Evolutionary conservation across 495 filamentous ascomycete species (phyloP).

Genomic region (Jackrogersella minutella): DNA sequence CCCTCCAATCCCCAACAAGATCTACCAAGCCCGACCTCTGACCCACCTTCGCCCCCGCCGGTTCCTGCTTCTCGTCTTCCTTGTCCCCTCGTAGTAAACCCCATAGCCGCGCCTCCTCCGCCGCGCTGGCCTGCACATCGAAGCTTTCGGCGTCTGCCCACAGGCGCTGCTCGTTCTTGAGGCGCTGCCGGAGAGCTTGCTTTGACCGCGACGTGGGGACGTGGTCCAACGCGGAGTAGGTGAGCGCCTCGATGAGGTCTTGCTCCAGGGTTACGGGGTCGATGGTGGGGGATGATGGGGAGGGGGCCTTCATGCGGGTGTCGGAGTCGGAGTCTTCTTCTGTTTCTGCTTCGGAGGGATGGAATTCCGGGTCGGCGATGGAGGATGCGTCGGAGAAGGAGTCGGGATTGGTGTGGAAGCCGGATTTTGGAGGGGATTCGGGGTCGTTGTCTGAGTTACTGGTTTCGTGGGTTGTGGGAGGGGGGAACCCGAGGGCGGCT

Average conservation of each 20-base stretch:
- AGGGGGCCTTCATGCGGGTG: no score
- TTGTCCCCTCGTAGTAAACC: conserved; percentile 48
- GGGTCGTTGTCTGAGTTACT: conserved; percentile 12
- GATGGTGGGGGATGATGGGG: conserved; percentile 9
- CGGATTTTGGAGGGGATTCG: neutral
- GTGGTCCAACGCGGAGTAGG: conserved; percentile 39
- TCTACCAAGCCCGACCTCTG: conserved; percentile 3
- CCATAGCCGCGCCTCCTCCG: conserved; percentile 68
- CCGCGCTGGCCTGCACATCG: conserved; percentile 59
- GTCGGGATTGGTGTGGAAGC: neutral
- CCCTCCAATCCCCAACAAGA: conserved; percentile 18
- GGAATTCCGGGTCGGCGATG: conserved; percentile 2
- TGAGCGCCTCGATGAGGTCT: conserved; percentile 42
- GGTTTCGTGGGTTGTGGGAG: neutral
- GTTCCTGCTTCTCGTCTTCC: neutral
- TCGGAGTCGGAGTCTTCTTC: neutral
- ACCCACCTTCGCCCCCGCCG: conserved; percentile 4
- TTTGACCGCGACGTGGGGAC: conserved; percentile 19
- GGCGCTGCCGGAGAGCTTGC: conserved; percentile 37
- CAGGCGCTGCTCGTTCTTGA: conserved; percentile 47
- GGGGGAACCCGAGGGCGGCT: conserved; percentile 48
- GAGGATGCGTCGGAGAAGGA: neutral
- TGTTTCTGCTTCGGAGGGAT: neutral
- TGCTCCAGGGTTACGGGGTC: conserved; percentile 29
- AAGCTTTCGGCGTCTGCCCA: conserved; percentile 63